These are phyloP conservation scores for Apiospora phragmitis DNA, from an alignment of 2,329 filamentous ascomycete species.

Conservation along the genomic window DNA sequence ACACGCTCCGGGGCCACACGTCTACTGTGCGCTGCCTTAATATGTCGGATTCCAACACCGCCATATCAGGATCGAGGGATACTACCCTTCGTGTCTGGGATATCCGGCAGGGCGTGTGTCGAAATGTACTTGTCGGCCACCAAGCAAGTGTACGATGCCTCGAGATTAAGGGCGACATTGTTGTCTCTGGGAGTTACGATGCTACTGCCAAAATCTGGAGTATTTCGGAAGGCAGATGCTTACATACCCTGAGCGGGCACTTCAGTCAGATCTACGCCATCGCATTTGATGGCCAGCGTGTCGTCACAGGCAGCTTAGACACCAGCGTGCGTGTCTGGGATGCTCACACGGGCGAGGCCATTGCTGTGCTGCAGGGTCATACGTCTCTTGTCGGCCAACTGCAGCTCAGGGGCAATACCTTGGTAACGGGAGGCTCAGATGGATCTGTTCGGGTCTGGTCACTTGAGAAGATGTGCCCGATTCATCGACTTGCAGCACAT, in stretches of 20 bases:
- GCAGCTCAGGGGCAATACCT: constrained; percentile 90
- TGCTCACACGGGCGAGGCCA: constrained; percentile 79
- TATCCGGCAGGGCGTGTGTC: constrained; percentile 81
- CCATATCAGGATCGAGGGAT: constrained; percentile 94
- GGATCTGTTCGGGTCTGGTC: constrained; percentile 97
- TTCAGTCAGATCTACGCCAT: constrained; percentile 99
- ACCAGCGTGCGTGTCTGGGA: constrained; percentile 98
- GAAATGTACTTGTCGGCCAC: constrained; percentile 89
- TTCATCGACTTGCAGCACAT: constrained; percentile 92
- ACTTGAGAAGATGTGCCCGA: constrained; percentile 82
- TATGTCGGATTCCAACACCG: constrained; percentile 92
- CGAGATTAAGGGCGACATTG: constrained; percentile 93
- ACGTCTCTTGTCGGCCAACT: constrained; percentile 95
- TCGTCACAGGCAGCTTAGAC: constrained; percentile 93
- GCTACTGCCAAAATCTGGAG: constrained; percentile 97
- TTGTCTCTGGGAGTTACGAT: constrained; percentile 98
- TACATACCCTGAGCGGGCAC: constrained; percentile 87
- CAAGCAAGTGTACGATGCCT: constrained; percentile 94
- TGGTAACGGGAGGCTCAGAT: constrained; percentile 95
- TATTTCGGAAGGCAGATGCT: constrained; percentile 90
- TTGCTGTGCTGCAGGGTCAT: constrained; percentile 92
- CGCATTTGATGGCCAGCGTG: constrained; percentile 89
- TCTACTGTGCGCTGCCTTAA: constrained; percentile 96
- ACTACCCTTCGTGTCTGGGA: constrained; percentile 96
- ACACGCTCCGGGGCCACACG: constrained; percentile 89